Percentiles rank a stretch among this genome's conserved stretches.
These are phyloP conservation scores for Conticribra weissflogii DNA, from an alignment of 108 stramenopile genomes.

Conservation along the genomic window DNA sequence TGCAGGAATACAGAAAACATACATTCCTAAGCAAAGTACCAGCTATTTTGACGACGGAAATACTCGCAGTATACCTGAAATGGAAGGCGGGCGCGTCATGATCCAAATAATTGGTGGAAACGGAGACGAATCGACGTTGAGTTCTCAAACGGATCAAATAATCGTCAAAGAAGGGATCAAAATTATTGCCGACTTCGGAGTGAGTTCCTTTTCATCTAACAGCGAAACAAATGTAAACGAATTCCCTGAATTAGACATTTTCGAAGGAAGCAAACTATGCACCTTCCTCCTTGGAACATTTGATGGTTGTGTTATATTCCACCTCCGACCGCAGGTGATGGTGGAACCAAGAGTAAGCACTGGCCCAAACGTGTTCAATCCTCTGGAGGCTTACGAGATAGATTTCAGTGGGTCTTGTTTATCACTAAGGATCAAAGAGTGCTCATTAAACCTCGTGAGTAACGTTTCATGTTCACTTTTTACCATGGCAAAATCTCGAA, in stretches of 20 bases:
- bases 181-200: conserved; percentile 76
- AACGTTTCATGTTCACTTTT: not conserved
- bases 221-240: conserved; percentile 82
- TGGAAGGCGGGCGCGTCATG: conserved; percentile 78
- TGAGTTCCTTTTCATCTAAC: conserved; percentile 63
- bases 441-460: conserved; percentile 58
- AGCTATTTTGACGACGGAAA: conserved; percentile 87
- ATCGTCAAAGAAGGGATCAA: conserved; percentile 80
- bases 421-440: conserved; percentile 74
- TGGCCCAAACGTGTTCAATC: conserved; percentile 83
- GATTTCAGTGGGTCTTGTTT: conserved; percentile 75
- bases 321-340: conserved; percentile 79
- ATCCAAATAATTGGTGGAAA: conserved; percentile 41
- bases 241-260: conserved; percentile 90
- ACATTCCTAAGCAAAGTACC: conserved; percentile 76
- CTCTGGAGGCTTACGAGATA: conserved; percentile 90
- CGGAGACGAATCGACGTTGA: not conserved
- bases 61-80: conserved; percentile 72
- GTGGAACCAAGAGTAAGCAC: conserved; percentile 29
- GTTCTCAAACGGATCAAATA: conserved; percentile 10
- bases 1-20: conserved; percentile 80
- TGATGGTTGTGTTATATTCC: conserved; percentile 64
- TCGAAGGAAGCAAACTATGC: conserved; percentile 71
- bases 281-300: conserved; percentile 67
- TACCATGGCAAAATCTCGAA: not conserved